Evolutionary conservation across 139 green algal species (phyloP).

Genomic region (Deuterostichococcus epilithicus): DNA sequence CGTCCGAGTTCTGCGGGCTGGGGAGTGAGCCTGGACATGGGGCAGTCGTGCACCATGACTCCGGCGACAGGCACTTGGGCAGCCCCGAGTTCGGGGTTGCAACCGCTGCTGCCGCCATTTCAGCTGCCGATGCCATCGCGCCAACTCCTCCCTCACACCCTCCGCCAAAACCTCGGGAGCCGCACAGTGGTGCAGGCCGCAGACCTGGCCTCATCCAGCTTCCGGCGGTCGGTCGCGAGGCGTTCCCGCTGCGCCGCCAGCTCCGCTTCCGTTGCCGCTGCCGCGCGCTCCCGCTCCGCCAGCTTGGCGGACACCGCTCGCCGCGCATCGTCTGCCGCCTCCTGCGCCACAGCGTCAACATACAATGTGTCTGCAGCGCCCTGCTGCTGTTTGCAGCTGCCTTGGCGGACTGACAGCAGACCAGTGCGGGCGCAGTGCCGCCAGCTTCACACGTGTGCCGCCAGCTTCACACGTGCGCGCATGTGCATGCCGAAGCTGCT

Average conservation of each 20-base stretch:
- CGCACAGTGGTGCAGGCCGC: neutral
- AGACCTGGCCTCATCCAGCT: slow-evolving; percentile 5
- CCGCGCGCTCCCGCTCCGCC: neutral
- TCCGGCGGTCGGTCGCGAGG: neutral
- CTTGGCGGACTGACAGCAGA: neutral
- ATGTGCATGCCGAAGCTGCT: neutral
- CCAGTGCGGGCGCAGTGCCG: neutral
- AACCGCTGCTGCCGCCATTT: neutral
- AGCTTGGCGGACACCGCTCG: neutral
- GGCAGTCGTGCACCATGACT: too few species aligned
- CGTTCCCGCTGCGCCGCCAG: neutral
- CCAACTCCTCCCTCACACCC: slow-evolving; percentile 5
- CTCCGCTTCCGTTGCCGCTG: neutral
- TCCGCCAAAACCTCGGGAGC: neutral
- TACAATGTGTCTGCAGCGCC: neutral
- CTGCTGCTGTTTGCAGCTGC: neutral
- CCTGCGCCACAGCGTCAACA: neutral
- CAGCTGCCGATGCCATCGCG: neutral
- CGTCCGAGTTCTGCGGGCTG: too few species aligned
- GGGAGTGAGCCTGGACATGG: too few species aligned
- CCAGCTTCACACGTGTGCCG: neutral
- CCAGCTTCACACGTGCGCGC: neutral
- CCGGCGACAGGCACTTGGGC: neutral
- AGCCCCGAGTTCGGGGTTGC: neutral
- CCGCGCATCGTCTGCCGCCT: neutral